These are phyloP conservation scores for Mycena chlorophos DNA, from an alignment of 768 basidiomycete species.

Conservation along the genomic window DNA sequence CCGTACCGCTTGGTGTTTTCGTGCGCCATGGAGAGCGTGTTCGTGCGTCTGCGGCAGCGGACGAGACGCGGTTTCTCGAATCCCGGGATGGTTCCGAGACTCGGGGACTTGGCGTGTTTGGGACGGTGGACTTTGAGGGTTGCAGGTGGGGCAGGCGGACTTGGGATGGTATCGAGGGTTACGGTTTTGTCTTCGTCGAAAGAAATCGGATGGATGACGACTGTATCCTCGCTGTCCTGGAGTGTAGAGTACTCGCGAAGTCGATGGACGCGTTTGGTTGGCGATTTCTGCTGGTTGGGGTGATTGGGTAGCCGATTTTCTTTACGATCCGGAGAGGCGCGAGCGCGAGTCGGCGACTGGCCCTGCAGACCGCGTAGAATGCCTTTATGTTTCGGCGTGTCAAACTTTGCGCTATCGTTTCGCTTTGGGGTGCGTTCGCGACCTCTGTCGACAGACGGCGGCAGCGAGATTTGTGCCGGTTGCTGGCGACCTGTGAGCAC, in stretches of 20 bases:
- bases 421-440: slow-evolving; percentile 8
- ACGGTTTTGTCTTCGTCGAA: slow-evolving; percentile 3
- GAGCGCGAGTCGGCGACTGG: slow-evolving; percentile 10
- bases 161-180: neutral
- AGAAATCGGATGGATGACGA: neutral
- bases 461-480: neutral
- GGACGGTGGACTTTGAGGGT: neutral
- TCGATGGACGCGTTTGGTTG: slow-evolving; percentile 10
- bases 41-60: slow-evolving; percentile 27
- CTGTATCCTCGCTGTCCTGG: neutral
- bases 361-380: slow-evolving; percentile 17
- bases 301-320: slow-evolving; percentile 13
- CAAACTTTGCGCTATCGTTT: neutral
- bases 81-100: slow-evolving; percentile 15
- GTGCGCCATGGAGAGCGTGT: slow-evolving; percentile 20
- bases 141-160: neutral
- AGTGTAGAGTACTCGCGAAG: slow-evolving; percentile 5
- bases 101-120: slow-evolving; percentile 21
- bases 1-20: slow-evolving; percentile 36
- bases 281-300: neutral
- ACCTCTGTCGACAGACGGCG: slow-evolving; percentile 11
- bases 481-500: neutral
- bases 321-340: slow-evolving; percentile 15
- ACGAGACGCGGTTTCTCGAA: slow-evolving; percentile 24
- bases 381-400: slow-evolving; percentile 2